Evolutionary conservation across 805 yeast genomes (phyloP).

Genomic region (Candida hispaniensis): DNA sequence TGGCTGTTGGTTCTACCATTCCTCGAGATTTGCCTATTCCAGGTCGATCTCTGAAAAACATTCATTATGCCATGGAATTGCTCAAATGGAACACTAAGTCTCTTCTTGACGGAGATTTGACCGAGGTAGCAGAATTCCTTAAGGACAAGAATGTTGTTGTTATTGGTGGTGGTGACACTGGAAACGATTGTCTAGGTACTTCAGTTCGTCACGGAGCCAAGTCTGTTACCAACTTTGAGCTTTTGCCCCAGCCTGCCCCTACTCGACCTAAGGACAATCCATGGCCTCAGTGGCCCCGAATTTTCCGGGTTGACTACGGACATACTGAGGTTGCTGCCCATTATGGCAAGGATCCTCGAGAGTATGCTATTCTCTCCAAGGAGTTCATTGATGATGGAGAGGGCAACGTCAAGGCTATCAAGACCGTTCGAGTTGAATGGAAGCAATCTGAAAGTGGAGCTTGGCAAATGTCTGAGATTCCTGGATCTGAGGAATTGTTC

Average conservation of each 20-base stretch:
- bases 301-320: constrained; percentile 96
- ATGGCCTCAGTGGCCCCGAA: constrained; percentile 99
- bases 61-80: constrained; percentile 90
- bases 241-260: constrained; percentile 83
- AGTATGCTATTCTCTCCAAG: constrained; percentile 87
- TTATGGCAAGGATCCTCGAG: constrained; percentile 96
- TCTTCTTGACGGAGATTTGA: constrained; percentile 61
- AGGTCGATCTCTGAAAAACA: constrained; percentile 82
- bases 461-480: constrained; percentile 98
- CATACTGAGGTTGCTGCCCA: constrained; percentile 91
- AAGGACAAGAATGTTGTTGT: constrained; percentile 88
- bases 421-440: constrained; percentile 97
- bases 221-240: constrained; percentile 86
- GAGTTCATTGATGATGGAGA: constrained; percentile 92
- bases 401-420: constrained; percentile 90
- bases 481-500: constrained; percentile 88
- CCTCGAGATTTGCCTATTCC: constrained; percentile 93
- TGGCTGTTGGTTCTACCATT: constrained; percentile 91
- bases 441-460: constrained; percentile 89
- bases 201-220: constrained; percentile 95
- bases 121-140: constrained; percentile 56
- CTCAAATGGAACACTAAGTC: constrained; percentile 85
- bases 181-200: constrained; percentile 98
- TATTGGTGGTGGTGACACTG: constrained; percentile 99
- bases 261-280: constrained; percentile 89